Conservation (phyloP, 225 moss, liverwort and hornwort genomes). For the Straminergon stramineum region DNA sequence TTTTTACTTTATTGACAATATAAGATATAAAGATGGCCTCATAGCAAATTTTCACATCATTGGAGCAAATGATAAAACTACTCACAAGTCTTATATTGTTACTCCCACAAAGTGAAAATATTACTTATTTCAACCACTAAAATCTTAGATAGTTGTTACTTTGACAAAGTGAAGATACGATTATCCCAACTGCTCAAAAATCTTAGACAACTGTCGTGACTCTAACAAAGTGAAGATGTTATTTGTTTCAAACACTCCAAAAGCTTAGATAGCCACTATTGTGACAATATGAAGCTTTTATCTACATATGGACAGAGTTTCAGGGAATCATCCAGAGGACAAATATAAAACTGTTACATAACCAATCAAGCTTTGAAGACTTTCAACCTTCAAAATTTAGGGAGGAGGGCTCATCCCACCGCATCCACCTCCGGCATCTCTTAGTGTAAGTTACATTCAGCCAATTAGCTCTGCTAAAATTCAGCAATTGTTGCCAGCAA, state of each 20-base stretch:
- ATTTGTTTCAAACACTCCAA: too few relatives aligned
- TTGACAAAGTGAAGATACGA: too few relatives aligned
- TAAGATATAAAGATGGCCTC: background rate
- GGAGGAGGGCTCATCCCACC: background rate
- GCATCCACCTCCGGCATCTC: background rate
- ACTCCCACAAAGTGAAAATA: background rate
- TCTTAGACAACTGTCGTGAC: too few relatives aligned
- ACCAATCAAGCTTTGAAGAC: background rate
- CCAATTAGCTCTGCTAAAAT: background rate
- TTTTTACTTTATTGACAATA: background rate
- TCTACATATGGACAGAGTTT: background rate
- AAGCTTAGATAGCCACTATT: background rate
- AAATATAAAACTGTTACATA: background rate
- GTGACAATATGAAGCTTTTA: background rate
- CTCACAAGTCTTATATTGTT: too few relatives aligned
- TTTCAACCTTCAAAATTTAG: background rate
- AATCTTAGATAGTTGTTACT: too few relatives aligned
- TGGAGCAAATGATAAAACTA: background rate
- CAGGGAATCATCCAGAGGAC: background rate
- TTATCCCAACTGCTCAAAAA: too few relatives aligned
- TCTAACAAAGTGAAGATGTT: too few relatives aligned
- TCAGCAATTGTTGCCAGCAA: background rate
- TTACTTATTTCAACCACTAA: background rate
- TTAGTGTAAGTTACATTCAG: background rate
- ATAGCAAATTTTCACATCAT: background rate